phyloP scores from a whole-genome alignment of 371 early-diverging fungal species.

The Apophysomyces trapeziformis region DNA sequence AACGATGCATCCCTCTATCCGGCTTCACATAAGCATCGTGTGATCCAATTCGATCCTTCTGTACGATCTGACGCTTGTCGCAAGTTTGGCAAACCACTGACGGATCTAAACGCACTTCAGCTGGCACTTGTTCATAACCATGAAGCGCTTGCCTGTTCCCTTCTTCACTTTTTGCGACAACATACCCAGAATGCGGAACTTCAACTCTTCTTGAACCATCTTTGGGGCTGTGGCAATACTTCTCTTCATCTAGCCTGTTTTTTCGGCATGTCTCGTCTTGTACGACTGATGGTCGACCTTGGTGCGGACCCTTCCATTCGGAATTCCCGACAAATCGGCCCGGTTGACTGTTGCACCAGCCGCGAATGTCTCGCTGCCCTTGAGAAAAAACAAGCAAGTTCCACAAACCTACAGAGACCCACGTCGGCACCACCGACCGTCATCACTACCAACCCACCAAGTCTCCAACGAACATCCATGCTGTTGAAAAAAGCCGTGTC shows the following conservation, averaged over 20 bases:
- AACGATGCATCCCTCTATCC: slow-evolving; percentile 35
- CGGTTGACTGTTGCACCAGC: slow-evolving; percentile 39
- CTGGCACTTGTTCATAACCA: slow-evolving; percentile 18
- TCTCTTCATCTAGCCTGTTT: slow-evolving; percentile 45
- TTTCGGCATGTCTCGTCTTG: slow-evolving; percentile 45
- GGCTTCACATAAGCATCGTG: slow-evolving; percentile 31
- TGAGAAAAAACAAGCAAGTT: not conserved
- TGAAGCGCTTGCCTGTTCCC: slow-evolving; percentile 2
- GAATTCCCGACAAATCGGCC: slow-evolving; percentile 38
- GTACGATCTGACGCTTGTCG: slow-evolving; percentile 26
- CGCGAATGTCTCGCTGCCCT: slow-evolving; percentile 26
- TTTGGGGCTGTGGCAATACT: slow-evolving; percentile 40
- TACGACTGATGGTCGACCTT: slow-evolving; percentile 42
- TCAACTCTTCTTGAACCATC: slow-evolving; percentile 33
- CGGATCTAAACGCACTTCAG: slow-evolving; percentile 27
- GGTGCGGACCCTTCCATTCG: slow-evolving; percentile 37
- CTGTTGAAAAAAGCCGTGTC: slow-evolving; percentile 24
- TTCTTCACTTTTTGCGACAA: slow-evolving; percentile 11
- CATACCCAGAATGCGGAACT: slow-evolving; percentile 25
- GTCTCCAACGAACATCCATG: slow-evolving; percentile 25
- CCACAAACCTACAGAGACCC: slow-evolving; percentile 15
- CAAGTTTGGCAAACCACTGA: slow-evolving; percentile 28
- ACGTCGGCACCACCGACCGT: slow-evolving; percentile 1
- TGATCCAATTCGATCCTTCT: slow-evolving; percentile 24
- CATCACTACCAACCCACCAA: not conserved